Percentiles rank a stretch among this genome's conserved stretches.
phyloP scores from a whole-genome alignment of 257 asterid species.

The Thymus quinquecostatus region DNA sequence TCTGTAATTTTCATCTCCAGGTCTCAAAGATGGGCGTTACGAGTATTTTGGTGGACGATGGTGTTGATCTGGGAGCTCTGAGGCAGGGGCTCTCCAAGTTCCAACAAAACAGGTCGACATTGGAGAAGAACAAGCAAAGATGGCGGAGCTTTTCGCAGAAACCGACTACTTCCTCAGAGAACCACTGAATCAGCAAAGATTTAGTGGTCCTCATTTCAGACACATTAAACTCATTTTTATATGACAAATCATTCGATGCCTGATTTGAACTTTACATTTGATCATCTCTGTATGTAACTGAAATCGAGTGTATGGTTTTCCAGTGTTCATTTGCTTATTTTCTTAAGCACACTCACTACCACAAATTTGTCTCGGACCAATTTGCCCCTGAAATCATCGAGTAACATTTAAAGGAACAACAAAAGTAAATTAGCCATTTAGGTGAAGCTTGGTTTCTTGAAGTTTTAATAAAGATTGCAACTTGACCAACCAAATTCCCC shows the following conservation, averaged over 20 bases:
- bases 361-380: too few relatives aligned
- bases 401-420: too few relatives aligned
- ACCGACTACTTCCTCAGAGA: conserved; percentile 36
- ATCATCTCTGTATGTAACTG: neutral
- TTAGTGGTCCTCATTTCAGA: conserved; percentile 15
- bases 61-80: conserved; percentile 45
- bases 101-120: conserved; percentile 26
- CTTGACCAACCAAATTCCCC: conserved; percentile 4
- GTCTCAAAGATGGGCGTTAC: conserved; percentile 49
- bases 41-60: conserved; percentile 44
- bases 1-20: conserved; percentile 14
- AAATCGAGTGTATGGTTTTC: neutral
- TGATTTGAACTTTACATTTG: too few relatives aligned
- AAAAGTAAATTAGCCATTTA: too few relatives aligned
- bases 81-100: conserved; percentile 42
- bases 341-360: neutral
- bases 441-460: neutral
- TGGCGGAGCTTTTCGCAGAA: conserved; percentile 42
- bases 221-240: neutral
- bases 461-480: neutral
- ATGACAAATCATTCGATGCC: neutral
- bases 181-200: conserved; percentile 18
- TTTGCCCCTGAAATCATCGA: too few relatives aligned
- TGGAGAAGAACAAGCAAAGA: conserved; percentile 50
- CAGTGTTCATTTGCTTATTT: neutral